Base-by-base conservation (phyloP, 352 stramenopile species). In the Phytophthora constricta region DNA sequence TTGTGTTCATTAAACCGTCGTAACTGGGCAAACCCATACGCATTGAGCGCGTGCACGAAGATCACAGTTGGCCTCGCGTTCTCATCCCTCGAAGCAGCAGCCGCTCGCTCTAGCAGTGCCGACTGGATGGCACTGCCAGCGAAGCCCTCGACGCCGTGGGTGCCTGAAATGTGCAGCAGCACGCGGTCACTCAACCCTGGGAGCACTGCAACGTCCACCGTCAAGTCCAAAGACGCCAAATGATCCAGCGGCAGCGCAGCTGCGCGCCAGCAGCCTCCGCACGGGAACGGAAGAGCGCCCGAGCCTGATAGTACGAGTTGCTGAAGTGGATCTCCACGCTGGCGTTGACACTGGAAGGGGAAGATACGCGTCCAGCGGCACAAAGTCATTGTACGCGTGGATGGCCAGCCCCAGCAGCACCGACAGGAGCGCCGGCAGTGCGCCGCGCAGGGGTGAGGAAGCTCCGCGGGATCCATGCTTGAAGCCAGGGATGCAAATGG, bases 1-100 rank as follows among this genome's bases (percentile, higher is more conserved):
- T 98, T 97, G 63, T 98, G 77, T 72, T 98, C 94, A 65, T 98
- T 98, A 42, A 89, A 91, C 19, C 94, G 81, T 27, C 95, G 82
- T 19, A 97, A 79, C 57, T 94, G 68, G 1, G 82, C 68, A 73
- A 98, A 98, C 14, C 96, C 96, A 69, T 87, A 97, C 1, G 96
- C 87, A 72, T 98, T 98, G 5, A 98, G 70, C 0, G 92, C 90
- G 57, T 98, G 96, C 9, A 98, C 84, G 19, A 98, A 85, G 13
- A 98, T 76, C 14, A 98, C 65, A 4, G 92, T 97, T 7, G 90
- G 85, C 13, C 68, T 71, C 17, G 26, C 39, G 7, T 67, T 59
- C 22, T 37, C 22, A n/a, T 28, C 31, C 26, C 48, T 53, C 4
- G 41, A 19, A 41, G 26, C 45, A 5, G 33, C 55, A 39, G 61